Conservation (phyloP, 1,139 yeast species). For the Kluyveromyces marxianus region DNA sequence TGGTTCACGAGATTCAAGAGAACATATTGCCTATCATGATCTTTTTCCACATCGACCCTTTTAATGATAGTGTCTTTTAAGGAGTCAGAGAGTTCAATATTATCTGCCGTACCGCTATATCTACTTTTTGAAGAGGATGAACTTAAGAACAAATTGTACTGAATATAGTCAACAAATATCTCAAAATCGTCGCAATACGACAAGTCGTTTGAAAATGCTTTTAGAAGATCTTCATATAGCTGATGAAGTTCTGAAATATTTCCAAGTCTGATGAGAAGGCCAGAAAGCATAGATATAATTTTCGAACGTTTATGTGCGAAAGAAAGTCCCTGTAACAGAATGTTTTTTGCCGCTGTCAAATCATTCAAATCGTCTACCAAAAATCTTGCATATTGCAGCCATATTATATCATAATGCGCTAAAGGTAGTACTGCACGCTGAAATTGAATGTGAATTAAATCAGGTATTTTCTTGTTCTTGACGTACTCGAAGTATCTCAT, state of each 20-base stretch:
- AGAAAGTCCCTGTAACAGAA: slow-evolving; percentile 18
- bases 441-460: slow-evolving; percentile 21
- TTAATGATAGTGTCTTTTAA: slow-evolving; percentile 15
- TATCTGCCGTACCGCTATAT: slow-evolving; percentile 7
- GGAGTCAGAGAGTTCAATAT: not conserved
- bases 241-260: slow-evolving; percentile 15
- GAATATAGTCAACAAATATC: slow-evolving; percentile 26
- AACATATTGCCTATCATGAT: slow-evolving; percentile 16
- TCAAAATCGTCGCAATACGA: slow-evolving; percentile 22
- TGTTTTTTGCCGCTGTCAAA: slow-evolving; percentile 19
- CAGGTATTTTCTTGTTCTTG: slow-evolving; percentile 15
- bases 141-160: slow-evolving; percentile 17
- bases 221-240: slow-evolving; percentile 12
- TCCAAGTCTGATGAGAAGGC: slow-evolving; percentile 16
- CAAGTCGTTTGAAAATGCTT: slow-evolving; percentile 13
- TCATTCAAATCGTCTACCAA: slow-evolving; percentile 20
- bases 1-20: slow-evolving; percentile 18
- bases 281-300: slow-evolving; percentile 18
- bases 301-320: slow-evolving; percentile 19
- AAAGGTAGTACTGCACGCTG: slow-evolving; percentile 27
- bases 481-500: slow-evolving; percentile 23
- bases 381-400: slow-evolving; percentile 29
- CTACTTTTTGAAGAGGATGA: slow-evolving; percentile 15
- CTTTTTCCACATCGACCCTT: slow-evolving; percentile 14
- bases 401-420: slow-evolving; percentile 26